Conservation (phyloP, 1,284 basidiomycete genomes). For the Leccinum fallax region DNA sequence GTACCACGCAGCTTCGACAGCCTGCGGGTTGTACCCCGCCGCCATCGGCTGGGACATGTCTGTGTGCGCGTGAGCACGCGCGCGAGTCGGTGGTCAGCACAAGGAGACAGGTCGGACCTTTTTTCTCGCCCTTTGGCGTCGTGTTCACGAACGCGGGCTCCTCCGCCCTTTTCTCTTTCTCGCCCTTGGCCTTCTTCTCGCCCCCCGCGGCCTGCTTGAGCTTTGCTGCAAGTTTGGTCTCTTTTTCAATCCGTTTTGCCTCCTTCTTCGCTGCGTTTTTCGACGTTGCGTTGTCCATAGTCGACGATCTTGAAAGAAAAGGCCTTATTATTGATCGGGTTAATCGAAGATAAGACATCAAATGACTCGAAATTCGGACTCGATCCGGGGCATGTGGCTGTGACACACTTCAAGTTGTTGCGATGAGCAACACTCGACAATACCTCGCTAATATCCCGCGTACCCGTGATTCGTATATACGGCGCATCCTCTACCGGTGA, state of each 20-base stretch:
- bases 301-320: not conserved
- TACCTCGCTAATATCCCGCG: constrained; percentile 51
- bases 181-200: constrained; percentile 75
- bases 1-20: constrained; percentile 97
- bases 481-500: constrained; percentile 81
- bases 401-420: no score
- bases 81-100: not conserved
- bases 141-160: constrained; percentile 80
- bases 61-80: constrained; percentile 33
- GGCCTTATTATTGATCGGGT: no score
- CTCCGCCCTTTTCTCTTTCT: constrained; percentile 73
- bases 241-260: constrained; percentile 68
- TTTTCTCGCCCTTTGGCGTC: constrained; percentile 89
- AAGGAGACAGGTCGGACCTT: constrained; percentile 54
- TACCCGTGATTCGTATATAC: constrained; percentile 87
- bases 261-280: constrained; percentile 67
- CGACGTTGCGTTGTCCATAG: not conserved
- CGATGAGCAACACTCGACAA: constrained; percentile 52
- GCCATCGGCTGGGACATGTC: constrained; percentile 90
- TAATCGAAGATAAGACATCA: no score
- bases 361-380: no score
- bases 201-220: constrained; percentile 51
- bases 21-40: constrained; percentile 91
- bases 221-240: constrained; percentile 82
- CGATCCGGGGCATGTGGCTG: no score